These are phyloP conservation scores for Melampsora americana DNA, from an alignment of 1,284 basidiomycete genomes.

Conservation along the genomic window DNA sequence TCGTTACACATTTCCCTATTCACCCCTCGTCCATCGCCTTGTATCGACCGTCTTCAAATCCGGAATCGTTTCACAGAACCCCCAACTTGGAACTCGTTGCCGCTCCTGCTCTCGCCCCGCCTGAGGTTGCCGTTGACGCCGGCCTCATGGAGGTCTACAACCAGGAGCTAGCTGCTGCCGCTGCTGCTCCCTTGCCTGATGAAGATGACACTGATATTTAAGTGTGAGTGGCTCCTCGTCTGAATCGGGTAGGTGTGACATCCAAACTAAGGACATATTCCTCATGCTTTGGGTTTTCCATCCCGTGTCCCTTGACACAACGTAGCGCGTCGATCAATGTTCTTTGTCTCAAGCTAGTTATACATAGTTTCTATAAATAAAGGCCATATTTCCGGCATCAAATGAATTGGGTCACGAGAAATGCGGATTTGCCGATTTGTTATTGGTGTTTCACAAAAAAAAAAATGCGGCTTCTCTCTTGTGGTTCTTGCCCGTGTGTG, in stretches of 20 bases:
- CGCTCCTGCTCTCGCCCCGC: slow-evolving; percentile 89
- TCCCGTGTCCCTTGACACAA: neutral
- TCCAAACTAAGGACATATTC: neutral
- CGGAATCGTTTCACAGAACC: slow-evolving; percentile 58
- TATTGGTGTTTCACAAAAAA: slow-evolving; percentile 6
- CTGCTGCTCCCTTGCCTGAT: slow-evolving; percentile 59
- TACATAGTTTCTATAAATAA: neutral
- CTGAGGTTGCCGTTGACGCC: slow-evolving; percentile 83
- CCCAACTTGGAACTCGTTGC: slow-evolving; percentile 88
- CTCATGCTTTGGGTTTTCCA: neutral
- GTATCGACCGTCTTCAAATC: neutral
- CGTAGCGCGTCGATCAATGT: neutral
- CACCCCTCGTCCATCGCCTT: neutral
- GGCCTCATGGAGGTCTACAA: slow-evolving; percentile 79
- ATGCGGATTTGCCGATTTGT: neutral
- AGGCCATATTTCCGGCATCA: neutral
- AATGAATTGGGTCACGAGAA: neutral
- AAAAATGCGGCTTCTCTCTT: neutral
- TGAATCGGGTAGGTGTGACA: neutral
- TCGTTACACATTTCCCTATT: neutral
- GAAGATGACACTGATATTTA: slow-evolving; percentile 57
- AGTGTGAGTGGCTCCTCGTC: neutral
- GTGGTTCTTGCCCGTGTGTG: no score
- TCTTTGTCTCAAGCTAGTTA: neutral
- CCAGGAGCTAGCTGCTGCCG: slow-evolving; percentile 66